Percentiles rank a stretch among this genome's conserved stretches.
phyloP scores from a whole-genome alignment of 768 basidiomycete species.

The Serpula lacrymans region DNA sequence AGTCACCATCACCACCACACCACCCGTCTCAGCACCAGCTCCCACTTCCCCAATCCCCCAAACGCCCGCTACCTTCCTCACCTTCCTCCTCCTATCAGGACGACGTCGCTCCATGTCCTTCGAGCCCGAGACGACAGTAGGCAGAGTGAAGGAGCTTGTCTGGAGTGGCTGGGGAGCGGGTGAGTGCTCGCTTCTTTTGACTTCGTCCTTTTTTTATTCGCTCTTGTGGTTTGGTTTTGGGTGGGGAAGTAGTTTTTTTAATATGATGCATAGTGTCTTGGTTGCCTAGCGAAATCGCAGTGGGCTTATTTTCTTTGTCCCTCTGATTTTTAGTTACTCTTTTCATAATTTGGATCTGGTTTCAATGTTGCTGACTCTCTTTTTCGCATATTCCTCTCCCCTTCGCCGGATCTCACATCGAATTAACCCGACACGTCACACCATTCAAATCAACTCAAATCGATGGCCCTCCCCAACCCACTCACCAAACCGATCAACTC shows the following conservation, averaged over 20 bases:
- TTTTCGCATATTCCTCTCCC: no score
- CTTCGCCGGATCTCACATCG: no score
- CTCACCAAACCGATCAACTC: no score
- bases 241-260: background rate
- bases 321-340: background rate
- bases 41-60: constrained; percentile 40
- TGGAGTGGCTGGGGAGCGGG: constrained; percentile 83
- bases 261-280: background rate
- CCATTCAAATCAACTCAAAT: no score
- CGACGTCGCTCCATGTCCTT: constrained; percentile 68
- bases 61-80: constrained; percentile 60
- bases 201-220: background rate
- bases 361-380: constrained; percentile 4
- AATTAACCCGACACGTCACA: no score
- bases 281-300: background rate
- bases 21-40: constrained; percentile 6
- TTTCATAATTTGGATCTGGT: background rate
- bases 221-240: constrained; percentile 11
- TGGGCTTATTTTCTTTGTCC: background rate
- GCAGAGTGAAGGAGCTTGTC: constrained; percentile 77
- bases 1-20: background rate
- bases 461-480: no score
- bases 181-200: constrained; percentile 27
- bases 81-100: constrained; percentile 72
- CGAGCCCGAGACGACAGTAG: constrained; percentile 70